phyloP scores from a whole-genome alignment of 257 asterid genomes.

The Solanum piurae region DNA sequence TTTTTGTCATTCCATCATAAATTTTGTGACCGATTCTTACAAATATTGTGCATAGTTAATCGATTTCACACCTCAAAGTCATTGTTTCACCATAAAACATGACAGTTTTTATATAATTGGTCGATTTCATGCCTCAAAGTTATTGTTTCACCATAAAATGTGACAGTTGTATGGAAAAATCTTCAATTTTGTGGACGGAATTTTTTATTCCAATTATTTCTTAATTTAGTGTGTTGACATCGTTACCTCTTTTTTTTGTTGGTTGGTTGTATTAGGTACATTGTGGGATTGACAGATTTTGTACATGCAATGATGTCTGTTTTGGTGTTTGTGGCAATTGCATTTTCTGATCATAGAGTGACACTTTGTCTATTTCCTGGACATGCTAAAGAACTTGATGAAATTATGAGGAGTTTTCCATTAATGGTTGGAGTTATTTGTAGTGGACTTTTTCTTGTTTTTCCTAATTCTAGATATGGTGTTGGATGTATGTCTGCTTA shows the following conservation, averaged over 20 bases:
- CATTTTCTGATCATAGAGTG: constrained; percentile 74
- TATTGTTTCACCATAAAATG: not conserved
- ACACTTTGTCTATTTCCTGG: constrained; percentile 75
- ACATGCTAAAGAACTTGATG: constrained; percentile 61
- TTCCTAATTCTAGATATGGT: constrained; percentile 79
- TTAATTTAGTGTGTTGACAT: not conserved
- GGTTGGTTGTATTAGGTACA: constrained; percentile 3
- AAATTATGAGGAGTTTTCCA: constrained; percentile 86
- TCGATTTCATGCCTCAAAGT: not conserved
- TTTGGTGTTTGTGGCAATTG: constrained; percentile 66
- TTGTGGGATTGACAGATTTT: constrained; percentile 57
- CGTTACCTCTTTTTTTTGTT: not conserved
- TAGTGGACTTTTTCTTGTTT: constrained; percentile 77
- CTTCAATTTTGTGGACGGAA: not conserved
- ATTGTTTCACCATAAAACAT: not conserved
- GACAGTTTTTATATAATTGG: not conserved
- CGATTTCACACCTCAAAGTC: not conserved
- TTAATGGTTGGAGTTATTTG: constrained; percentile 80
- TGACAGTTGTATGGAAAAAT: not conserved
- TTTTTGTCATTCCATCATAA: too few relatives aligned
- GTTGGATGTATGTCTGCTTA: constrained; percentile 68
- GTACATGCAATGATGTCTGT: constrained; percentile 84
- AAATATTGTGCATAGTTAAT: not conserved
- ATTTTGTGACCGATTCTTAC: too few relatives aligned
- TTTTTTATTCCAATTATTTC: not conserved